Evolutionary conservation across 2,329 filamentous ascomycete species (phyloP).

Genomic region (Cadophora sp.): DNA sequence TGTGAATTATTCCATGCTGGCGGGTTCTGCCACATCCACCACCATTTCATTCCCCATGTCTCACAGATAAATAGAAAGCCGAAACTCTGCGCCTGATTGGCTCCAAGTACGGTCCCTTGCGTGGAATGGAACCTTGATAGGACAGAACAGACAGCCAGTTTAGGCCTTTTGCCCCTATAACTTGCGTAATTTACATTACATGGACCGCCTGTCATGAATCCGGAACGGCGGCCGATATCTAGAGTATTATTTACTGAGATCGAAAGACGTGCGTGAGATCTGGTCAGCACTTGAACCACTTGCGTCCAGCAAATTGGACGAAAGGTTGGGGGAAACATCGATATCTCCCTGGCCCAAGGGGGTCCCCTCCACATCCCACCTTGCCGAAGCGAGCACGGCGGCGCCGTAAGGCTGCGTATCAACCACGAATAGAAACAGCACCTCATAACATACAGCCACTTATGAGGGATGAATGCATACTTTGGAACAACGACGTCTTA

Average conservation of each 20-base stretch:
- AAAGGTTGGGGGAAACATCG: neutral
- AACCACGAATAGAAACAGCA: conserved; percentile 9
- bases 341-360: neutral
- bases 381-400: conserved; percentile 3
- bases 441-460: neutral
- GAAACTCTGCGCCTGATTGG: conserved; percentile 15
- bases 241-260: neutral
- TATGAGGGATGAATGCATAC: neutral
- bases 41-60: neutral
- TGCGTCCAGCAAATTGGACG: neutral
- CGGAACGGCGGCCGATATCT: conserved; percentile 1
- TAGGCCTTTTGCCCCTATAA: conserved; percentile 14
- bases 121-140: neutral
- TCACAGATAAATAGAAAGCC: neutral
- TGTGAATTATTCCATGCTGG: neutral
- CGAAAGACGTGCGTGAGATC: neutral
- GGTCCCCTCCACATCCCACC: neutral
- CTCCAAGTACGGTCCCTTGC: conserved; percentile 9
- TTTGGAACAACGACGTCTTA: neutral
- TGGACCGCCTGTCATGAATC: neutral
- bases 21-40: neutral
- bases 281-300: conserved; percentile 2
- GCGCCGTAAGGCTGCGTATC: neutral
- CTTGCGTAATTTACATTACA: conserved; percentile 16
- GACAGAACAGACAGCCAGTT: no score